Evolutionary conservation across 192 early-diverging fungal genomes (phyloP).

Genomic region (Powellomyces hirtus): DNA sequence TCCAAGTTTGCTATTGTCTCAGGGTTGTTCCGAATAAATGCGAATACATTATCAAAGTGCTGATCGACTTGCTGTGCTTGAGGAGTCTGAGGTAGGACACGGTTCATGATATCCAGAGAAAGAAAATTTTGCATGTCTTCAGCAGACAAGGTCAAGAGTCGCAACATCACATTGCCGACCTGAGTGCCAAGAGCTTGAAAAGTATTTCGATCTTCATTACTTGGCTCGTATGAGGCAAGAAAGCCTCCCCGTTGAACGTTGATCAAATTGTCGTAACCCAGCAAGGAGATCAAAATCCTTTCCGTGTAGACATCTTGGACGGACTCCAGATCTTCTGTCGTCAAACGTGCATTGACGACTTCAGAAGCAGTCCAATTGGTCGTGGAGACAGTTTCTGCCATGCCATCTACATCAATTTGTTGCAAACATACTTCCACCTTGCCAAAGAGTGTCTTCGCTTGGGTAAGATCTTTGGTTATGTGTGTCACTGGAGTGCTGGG

Average conservation of each 20-base stretch:
- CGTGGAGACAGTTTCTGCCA: not conserved
- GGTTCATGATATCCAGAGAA: not conserved
- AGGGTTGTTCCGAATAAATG: not conserved
- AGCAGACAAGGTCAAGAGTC: not conserved
- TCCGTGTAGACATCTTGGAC: not conserved
- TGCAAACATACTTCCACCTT: not conserved
- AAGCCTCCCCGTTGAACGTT: conserved; percentile 21
- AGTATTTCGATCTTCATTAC: not conserved
- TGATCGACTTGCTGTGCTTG: not conserved
- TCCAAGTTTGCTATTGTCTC: not conserved
- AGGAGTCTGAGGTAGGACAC: not conserved
- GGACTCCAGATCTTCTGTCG: not conserved
- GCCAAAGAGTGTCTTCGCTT: not conserved
- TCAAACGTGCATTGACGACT: not conserved
- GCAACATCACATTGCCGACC: not conserved
- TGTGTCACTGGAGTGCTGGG: not conserved
- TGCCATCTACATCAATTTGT: not conserved
- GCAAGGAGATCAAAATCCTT: conserved; percentile 5
- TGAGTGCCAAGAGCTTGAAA: not conserved
- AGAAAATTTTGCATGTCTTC: not conserved
- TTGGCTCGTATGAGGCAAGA: conserved; percentile 6
- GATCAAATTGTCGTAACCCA: conserved; percentile 16
- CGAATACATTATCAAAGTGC: conserved; percentile 1
- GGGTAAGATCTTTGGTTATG: not conserved
- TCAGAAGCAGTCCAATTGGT: not conserved